Evolutionary conservation across 345 rosid species (phyloP).

Genomic region (Pistacia integerrima): DNA sequence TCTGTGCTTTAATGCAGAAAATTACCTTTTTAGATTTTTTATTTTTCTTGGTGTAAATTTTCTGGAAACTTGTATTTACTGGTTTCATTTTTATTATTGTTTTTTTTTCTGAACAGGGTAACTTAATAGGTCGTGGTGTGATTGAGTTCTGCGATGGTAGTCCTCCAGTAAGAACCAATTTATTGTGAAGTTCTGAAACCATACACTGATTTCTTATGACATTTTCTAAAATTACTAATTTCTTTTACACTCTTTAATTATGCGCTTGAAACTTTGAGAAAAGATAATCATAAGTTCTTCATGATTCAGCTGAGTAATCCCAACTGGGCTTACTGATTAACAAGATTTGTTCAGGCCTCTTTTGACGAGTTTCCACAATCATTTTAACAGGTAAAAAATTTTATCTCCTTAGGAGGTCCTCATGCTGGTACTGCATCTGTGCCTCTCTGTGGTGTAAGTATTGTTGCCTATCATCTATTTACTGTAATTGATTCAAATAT

Average conservation of each 20-base stretch:
- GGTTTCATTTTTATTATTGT: not conserved
- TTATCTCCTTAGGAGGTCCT: constrained; percentile 88
- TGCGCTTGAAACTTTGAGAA: not conserved
- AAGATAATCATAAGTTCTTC: not conserved
- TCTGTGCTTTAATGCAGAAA: not conserved
- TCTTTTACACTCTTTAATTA: not conserved
- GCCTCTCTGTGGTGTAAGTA: constrained; percentile 94
- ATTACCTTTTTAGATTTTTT: not conserved
- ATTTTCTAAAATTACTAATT: too few species aligned
- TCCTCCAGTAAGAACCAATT: constrained; percentile 56
- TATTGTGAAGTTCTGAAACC: not conserved
- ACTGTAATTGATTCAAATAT: not conserved
- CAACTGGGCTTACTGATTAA: too few species aligned
- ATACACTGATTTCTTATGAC: too few species aligned
- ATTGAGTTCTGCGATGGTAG: constrained; percentile 81
- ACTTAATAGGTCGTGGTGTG: constrained; percentile 85
- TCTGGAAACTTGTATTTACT: not conserved
- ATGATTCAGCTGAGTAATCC: not conserved
- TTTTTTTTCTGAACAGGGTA: constrained; percentile 59
- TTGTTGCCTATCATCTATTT: not conserved
- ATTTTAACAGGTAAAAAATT: constrained; percentile 68
- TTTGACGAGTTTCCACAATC: not conserved
- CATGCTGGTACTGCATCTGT: constrained; percentile 98
- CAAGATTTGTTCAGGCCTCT: too few species aligned
- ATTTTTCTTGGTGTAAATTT: not conserved